Evolutionary conservation across 768 basidiomycete genomes (phyloP).

Genomic region (Megacollybia marginata): DNA sequence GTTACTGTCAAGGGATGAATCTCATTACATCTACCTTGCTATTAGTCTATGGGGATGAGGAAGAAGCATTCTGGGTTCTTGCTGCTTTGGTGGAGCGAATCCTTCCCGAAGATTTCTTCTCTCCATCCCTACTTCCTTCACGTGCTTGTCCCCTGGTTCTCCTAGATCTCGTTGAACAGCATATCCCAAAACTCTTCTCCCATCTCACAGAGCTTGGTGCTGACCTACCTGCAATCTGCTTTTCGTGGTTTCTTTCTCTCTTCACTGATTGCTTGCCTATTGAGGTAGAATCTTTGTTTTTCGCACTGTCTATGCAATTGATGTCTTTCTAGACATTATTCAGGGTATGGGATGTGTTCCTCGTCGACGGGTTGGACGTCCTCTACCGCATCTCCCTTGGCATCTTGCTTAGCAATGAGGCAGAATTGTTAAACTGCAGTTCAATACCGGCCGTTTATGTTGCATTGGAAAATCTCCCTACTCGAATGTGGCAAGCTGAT

Average conservation of each 20-base stretch:
- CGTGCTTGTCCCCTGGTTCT: slow-evolving; percentile 91
- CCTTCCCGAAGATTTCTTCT: slow-evolving; percentile 90
- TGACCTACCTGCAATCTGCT: slow-evolving; percentile 90
- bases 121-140: slow-evolving; percentile 85
- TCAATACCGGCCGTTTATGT: slow-evolving; percentile 88
- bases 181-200: slow-evolving; percentile 62
- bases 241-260: slow-evolving; percentile 96
- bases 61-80: slow-evolving; percentile 96
- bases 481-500: slow-evolving; percentile 90
- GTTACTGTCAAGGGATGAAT: slow-evolving; percentile 96
- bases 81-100: slow-evolving; percentile 82
- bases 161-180: slow-evolving; percentile 77
- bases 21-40: slow-evolving; percentile 92
- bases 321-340: slow-evolving; percentile 65
- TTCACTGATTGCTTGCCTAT: slow-evolving; percentile 96
- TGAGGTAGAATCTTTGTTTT: slow-evolving; percentile 47
- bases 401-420: slow-evolving; percentile 78
- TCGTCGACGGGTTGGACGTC: slow-evolving; percentile 88
- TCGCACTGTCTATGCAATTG: slow-evolving; percentile 1
- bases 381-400: slow-evolving; percentile 86
- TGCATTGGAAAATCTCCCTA: slow-evolving; percentile 82
- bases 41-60: slow-evolving; percentile 89
- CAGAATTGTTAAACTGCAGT: slow-evolving; percentile 75
- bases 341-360: slow-evolving; percentile 93
- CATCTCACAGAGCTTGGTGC: slow-evolving; percentile 79